Conservation (phyloP, 2,329 filamentous ascomycete species). For the Triangularia verruculosa region DNA sequence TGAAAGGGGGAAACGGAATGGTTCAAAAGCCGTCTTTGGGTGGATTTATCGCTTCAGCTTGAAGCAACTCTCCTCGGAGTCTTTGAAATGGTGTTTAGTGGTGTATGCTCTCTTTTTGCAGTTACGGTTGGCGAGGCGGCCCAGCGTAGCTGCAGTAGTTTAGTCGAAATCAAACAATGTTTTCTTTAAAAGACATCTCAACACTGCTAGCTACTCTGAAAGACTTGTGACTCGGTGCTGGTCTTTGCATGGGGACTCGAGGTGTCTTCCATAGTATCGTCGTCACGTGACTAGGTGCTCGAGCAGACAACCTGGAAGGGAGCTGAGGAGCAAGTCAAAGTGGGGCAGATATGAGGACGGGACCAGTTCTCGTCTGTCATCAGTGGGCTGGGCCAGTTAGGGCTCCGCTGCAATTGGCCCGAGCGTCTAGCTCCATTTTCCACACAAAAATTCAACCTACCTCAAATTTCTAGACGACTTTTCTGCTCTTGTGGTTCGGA, state of each 20-base stretch:
- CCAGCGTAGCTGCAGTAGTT: background rate
- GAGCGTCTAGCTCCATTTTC: conserved; percentile 24
- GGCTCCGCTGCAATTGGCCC: conserved; percentile 28
- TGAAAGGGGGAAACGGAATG: too few species aligned
- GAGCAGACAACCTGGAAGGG: too few species aligned
- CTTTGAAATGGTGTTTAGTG: background rate
- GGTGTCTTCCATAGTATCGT: background rate
- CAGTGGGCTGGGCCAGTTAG: conserved; percentile 19
- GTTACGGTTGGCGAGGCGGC: background rate
- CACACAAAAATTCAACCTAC: conserved; percentile 26
- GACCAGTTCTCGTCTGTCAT: background rate
- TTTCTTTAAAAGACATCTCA: background rate
- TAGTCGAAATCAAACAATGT: background rate
- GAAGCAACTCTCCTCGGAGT: background rate
- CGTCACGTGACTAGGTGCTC: background rate
- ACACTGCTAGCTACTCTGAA: too few species aligned
- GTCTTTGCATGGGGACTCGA: too few species aligned
- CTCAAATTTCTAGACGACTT: conserved; percentile 22
- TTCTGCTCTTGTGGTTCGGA: conserved; percentile 22
- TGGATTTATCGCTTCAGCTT: too few species aligned
- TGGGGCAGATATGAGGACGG: background rate
- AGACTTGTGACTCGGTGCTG: too few species aligned
- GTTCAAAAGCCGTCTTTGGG: background rate
- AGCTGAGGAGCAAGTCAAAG: background rate
- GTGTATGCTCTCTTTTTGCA: background rate